Conservation (phyloP, 129 eudicot genomes). For the Artemisia tridentata region DNA sequence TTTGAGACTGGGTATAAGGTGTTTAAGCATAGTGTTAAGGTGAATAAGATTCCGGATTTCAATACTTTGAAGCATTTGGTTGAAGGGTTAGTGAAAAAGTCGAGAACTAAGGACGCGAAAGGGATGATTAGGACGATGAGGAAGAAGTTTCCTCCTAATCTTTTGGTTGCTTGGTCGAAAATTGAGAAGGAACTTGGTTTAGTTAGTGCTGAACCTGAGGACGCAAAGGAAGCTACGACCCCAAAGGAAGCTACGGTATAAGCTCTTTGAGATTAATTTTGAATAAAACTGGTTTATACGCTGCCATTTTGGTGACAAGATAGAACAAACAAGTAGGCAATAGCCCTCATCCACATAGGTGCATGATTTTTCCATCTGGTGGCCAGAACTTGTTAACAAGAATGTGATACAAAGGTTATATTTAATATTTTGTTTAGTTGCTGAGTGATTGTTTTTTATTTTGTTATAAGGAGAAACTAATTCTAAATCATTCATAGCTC, state of each 20-base stretch:
- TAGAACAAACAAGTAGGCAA: conserved; percentile 12
- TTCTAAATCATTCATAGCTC: conserved; percentile 24
- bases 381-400: conserved; percentile 16
- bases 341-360: conserved; percentile 9
- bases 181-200: conserved; percentile 71
- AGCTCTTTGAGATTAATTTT: conserved; percentile 2
- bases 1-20: conserved; percentile 71
- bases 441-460: conserved; percentile 23
- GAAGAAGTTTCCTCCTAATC: conserved; percentile 70
- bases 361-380: conserved; percentile 5
- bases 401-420: conserved; percentile 20
- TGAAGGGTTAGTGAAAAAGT: conserved; percentile 60
- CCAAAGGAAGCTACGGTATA: conserved; percentile 25
- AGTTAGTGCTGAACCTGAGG: conserved; percentile 26
- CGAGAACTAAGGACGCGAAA: conserved; percentile 53
- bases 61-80: conserved; percentile 65
- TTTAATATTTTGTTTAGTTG: conserved; percentile 18
- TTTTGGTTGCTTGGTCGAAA: conserved; percentile 63
- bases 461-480: conserved; percentile 24
- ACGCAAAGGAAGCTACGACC: background rate
- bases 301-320: conserved; percentile 16
- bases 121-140: conserved; percentile 72
- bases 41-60: conserved; percentile 72
- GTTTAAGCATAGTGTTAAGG: conserved; percentile 77
- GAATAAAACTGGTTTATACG: conserved; percentile 24